These are phyloP conservation scores for Ormosia semicastrata DNA, from an alignment of 306 rosid genomes.

Conservation along the genomic window DNA sequence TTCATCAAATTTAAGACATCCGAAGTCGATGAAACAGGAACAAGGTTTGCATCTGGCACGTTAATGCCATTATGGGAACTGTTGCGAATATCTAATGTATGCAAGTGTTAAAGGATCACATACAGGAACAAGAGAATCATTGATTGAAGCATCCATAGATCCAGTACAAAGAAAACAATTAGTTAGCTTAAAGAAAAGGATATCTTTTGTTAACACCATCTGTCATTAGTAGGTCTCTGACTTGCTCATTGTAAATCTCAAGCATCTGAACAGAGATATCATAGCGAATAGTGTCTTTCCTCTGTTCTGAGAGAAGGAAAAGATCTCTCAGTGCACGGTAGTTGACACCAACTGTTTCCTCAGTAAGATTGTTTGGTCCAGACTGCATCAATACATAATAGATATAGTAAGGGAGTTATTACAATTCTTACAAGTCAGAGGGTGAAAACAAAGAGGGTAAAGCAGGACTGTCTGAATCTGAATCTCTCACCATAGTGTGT, in stretches of 20 bases:
- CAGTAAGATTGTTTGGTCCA: slow-evolving; percentile 71
- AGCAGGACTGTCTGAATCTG: not conserved
- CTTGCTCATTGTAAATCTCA: slow-evolving; percentile 97
- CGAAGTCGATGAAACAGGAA: slow-evolving; percentile 73
- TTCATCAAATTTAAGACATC: slow-evolving; percentile 82
- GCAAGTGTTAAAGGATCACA: slow-evolving; percentile 41
- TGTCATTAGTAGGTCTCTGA: slow-evolving; percentile 70
- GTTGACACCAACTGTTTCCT: slow-evolving; percentile 85
- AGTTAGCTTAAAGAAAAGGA: slow-evolving; percentile 44
- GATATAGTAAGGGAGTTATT: slow-evolving; percentile 19
- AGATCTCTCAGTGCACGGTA: slow-evolving; percentile 87
- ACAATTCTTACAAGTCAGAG: not conserved
- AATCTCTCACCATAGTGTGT: slow-evolving; percentile 76
- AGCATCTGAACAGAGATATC: slow-evolving; percentile 91
- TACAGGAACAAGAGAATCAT: slow-evolving; percentile 20
- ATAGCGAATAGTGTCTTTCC: slow-evolving; percentile 67
- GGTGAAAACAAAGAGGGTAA: not conserved
- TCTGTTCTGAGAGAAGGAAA: slow-evolving; percentile 67
- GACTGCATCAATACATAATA: slow-evolving; percentile 45
- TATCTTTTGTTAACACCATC: slow-evolving; percentile 72
- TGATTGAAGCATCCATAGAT: not conserved
- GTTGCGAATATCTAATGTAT: slow-evolving; percentile 82
- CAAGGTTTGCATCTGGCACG: slow-evolving; percentile 84
- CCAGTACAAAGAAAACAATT: not conserved
- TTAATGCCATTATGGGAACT: slow-evolving; percentile 81